These are phyloP conservation scores for Triadica sebifera DNA, from an alignment of 345 rosid genomes.

Conservation along the genomic window DNA sequence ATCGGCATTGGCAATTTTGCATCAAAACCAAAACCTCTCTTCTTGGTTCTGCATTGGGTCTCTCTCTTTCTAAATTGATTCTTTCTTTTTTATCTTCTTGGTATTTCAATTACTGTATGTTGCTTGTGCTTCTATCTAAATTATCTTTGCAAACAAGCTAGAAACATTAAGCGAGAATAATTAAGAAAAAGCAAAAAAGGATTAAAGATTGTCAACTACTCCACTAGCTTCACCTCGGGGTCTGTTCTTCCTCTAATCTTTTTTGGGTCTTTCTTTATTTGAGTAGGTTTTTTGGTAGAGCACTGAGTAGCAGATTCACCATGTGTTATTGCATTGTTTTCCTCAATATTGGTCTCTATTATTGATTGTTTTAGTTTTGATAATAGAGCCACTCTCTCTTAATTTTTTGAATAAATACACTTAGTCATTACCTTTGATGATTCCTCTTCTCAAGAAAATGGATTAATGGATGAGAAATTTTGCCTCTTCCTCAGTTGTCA, in stretches of 20 bases:
- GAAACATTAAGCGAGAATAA: constrained; percentile 24
- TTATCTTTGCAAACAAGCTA: constrained; percentile 51
- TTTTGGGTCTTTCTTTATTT: constrained; percentile 12
- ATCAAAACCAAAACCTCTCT: constrained; percentile 62
- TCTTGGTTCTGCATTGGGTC: constrained; percentile 60
- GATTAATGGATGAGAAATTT: neutral
- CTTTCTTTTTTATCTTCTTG: constrained; percentile 8
- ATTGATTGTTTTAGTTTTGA: constrained; percentile 48
- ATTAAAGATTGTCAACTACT: constrained; percentile 36
- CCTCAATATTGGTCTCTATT: constrained; percentile 44
- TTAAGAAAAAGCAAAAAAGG: constrained; percentile 9
- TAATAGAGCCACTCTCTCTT: constrained; percentile 39
- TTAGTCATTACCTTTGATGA: neutral
- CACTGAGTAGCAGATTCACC: constrained; percentile 28
- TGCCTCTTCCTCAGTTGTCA: neutral
- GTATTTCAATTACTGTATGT: no score
- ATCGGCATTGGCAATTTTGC: constrained; percentile 46
- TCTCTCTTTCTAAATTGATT: constrained; percentile 19
- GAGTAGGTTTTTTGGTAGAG: constrained; percentile 17
- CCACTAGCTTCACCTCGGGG: constrained; percentile 61
- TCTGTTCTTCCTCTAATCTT: constrained; percentile 40
- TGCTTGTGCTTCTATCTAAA: neutral
- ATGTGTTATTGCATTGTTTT: constrained; percentile 86
- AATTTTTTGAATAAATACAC: neutral
- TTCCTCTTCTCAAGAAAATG: constrained; percentile 21